These are phyloP conservation scores for Urtica urens DNA, from an alignment of 306 rosid species.

Conservation along the genomic window DNA sequence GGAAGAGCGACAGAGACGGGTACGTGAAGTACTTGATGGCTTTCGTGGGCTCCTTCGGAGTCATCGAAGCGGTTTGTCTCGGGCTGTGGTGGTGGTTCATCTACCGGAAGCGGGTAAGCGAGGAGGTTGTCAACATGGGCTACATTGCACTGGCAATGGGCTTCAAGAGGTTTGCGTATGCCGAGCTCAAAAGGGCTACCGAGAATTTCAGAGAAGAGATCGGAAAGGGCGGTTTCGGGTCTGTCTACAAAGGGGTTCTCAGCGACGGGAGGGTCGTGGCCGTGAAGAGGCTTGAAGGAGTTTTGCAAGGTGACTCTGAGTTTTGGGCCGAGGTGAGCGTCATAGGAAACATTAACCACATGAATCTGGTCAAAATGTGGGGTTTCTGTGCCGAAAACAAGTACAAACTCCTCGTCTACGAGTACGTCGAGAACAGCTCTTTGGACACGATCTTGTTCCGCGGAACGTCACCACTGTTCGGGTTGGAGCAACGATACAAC, in stretches of 20 bases:
- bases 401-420: slow-evolving; percentile 32
- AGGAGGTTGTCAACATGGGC: slow-evolving; percentile 25
- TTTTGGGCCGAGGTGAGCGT: slow-evolving; percentile 40
- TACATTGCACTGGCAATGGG: slow-evolving; percentile 21
- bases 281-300: slow-evolving; percentile 34
- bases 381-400: slow-evolving; percentile 28
- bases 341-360: slow-evolving; percentile 32
- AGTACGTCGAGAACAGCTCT: slow-evolving; percentile 23
- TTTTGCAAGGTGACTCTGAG: slow-evolving; percentile 29
- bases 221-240: slow-evolving; percentile 28
- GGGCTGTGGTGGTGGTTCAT: slow-evolving; percentile 25
- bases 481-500: slow-evolving; percentile 21
- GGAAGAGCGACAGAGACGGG: slow-evolving; percentile 1
- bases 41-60: slow-evolving; percentile 15
- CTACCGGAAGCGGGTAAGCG: slow-evolving; percentile 13
- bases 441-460: slow-evolving; percentile 26
- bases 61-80: slow-evolving; percentile 14
- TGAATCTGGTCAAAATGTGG: slow-evolving; percentile 30
- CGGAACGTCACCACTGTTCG: not conserved
- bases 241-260: slow-evolving; percentile 26
- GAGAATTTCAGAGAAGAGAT: slow-evolving; percentile 25
- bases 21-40: slow-evolving; percentile 17
- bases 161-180: slow-evolving; percentile 18
- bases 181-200: slow-evolving; percentile 22
- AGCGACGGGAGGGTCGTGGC: slow-evolving; percentile 28